Base-by-base conservation (phyloP, 108 stramenopile species). In the Bacterosira constricta region DNA sequence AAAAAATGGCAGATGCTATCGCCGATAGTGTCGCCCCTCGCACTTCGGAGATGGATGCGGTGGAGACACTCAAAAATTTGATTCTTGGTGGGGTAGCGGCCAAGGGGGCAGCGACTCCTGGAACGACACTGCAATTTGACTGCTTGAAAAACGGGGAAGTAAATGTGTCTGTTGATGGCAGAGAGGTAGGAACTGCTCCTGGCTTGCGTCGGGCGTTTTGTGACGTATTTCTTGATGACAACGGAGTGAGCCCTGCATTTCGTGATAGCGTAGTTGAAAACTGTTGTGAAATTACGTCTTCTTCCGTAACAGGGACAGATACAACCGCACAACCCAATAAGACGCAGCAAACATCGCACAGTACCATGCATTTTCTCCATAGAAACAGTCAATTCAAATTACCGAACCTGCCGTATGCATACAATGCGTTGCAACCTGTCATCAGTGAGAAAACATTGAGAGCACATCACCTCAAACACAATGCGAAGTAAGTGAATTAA, bases 161-260 rank as follows among this genome's bases (percentile, higher is more conserved):
- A 12, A 83, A 71, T n/a, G 87, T 90, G 0, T 69, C 83, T 23
- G 91, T 92, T 15, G 85, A 92, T 79, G 88, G 88, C 21, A 86
- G 75, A 39, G 75, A 58, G 12, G 75, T 88, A 20, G 91, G 91
- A 20, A 64, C 62, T 11, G 87, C 89, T 23, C 51, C 78, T 1
- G 81, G 75, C 8, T 56, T 92, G 45, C 67, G 82, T 26, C 74
- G 78, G 36, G 85, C 88, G 38, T 91, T 92, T 66, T 89, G 91
- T 69, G 86, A 88, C 77, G 88, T 92, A 45, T 92, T 88, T 59
- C 69, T 92, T 52, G 91, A 89, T 63, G 91, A 92, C 65, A 88
- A 92, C 45, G 71, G 79, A 45, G 91, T 89, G 4, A 86, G 85
- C 52, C 81, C 86, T 2, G 57, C 85, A 35, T 75, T 92, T 57